Evolutionary conservation across 768 basidiomycete species (phyloP), one percentile per base, ranked within the genome.

Genomic region (Cystobasidium ongulense): DNA sequence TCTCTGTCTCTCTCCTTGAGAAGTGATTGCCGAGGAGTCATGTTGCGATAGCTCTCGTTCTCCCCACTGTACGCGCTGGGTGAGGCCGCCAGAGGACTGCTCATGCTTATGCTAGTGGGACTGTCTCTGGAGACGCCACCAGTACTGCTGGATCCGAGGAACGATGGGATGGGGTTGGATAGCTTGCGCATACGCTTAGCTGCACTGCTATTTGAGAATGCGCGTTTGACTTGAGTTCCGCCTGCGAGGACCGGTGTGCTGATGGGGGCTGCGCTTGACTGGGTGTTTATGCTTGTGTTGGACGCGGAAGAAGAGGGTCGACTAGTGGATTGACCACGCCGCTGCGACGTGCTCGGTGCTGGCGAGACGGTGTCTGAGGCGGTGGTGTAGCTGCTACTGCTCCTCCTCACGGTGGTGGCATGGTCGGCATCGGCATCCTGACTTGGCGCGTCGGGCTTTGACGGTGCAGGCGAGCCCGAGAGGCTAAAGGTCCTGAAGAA

Each of bases 171-270:
- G 29, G 57, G 57, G 21, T 59, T 59, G 57, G 57, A 59, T 17
- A 59, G 57, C 57, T 59, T 59, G 25, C 57, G 57, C 33, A 59
- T 59, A 27, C 57, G 57, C 29, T 59, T 59, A 5, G 33, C 57
- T 17, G 57, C 57, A 31, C 57, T 59, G 57, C 57, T 59, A 31
- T 59, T 59, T 31, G 57, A 59, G 57, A 59, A 59, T 27, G 57
- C 57, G 11, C 57, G 57, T 21, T 59, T 59, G 57, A 59, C 25
- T 23, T 59, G 57, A 4, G 29, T 59, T 15, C 57, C 57, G 25
- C 57, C 57, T 15, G 57, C 57, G 3, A 59, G 4, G 57, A 50
- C 46, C 18, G 46, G 46, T n/a, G 57, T 13, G 25, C 23, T 13
- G 29, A 15, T 29, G 2, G 57, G 57, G 11, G 57, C 33, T 15